Conservation (phyloP, 768 basidiomycete species). For the Amanita inopinata region DNA sequence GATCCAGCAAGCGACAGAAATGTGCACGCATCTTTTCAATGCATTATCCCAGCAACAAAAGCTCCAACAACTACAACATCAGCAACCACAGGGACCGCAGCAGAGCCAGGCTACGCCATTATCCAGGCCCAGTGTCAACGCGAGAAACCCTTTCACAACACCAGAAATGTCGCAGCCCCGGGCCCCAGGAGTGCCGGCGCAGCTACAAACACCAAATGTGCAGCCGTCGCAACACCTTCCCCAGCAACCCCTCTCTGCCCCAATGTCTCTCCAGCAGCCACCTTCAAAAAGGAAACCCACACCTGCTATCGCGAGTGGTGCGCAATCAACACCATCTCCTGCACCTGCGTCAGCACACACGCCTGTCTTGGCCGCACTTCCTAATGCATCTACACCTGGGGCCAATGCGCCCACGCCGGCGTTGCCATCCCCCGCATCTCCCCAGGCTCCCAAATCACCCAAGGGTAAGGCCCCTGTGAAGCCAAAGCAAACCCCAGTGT, state of each 20-base stretch:
- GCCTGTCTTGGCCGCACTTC: constrained; percentile 30
- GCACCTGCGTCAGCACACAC: constrained; percentile 29
- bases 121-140: constrained; percentile 1
- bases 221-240: constrained; percentile 7
- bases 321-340: constrained; percentile 38
- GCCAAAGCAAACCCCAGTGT: constrained; percentile 23
- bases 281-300: constrained; percentile 22
- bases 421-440: constrained; percentile 43
- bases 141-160: constrained; percentile 14
- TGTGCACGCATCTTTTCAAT: constrained; percentile 22
- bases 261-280: constrained; percentile 17
- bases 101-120: constrained; percentile 11
- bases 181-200: neutral
- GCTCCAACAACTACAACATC: constrained; percentile 16
- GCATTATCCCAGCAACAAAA: constrained; percentile 11
- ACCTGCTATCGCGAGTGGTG: constrained; percentile 16
- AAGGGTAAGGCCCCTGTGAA: constrained; percentile 45
- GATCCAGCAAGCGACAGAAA: constrained; percentile 30
- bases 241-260: constrained; percentile 12
- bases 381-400: constrained; percentile 29
- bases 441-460: constrained; percentile 64
- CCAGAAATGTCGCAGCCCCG: constrained; percentile 1
- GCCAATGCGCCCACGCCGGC: constrained; percentile 41
- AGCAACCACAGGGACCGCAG: constrained; percentile 14
- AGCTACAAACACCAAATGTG: constrained; percentile 6